These are phyloP conservation scores for Agroathelia rolfsii DNA, from an alignment of 1,284 basidiomycete species.

Conservation along the genomic window DNA sequence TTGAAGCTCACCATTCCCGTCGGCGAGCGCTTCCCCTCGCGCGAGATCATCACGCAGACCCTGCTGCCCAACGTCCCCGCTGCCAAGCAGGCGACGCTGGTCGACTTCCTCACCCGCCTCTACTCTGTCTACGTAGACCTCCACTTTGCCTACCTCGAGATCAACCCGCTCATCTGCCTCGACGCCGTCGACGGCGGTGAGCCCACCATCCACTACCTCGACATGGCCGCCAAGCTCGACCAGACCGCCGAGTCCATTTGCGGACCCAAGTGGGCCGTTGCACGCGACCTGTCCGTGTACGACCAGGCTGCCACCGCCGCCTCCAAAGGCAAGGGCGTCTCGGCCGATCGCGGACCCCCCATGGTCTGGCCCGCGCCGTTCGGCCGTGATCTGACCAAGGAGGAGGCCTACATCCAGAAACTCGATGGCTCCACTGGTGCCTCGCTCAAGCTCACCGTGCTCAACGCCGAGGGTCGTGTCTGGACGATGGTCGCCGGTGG, in stretches of 20 bases:
- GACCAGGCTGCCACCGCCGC: constrained; percentile 37
- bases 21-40: constrained; percentile 68
- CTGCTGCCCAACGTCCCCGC: constrained; percentile 76
- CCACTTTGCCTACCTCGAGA: constrained; percentile 98
- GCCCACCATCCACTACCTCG: constrained; percentile 89
- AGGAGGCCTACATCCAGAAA: constrained; percentile 99
- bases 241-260: constrained; percentile 97
- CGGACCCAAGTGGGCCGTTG: constrained; percentile 98
- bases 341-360: constrained; percentile 90
- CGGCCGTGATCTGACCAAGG: constrained; percentile 96
- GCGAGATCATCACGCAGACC: constrained; percentile 62
- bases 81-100: constrained; percentile 77
- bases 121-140: constrained; percentile 98
- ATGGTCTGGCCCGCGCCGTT: constrained; percentile 99
- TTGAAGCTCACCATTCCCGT: constrained; percentile 85
- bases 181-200: constrained; percentile 69
- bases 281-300: constrained; percentile 80
- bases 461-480: constrained; percentile 90
- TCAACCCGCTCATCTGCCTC: constrained; percentile 96
- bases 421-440: constrained; percentile 96
- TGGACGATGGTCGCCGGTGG: constrained; percentile 99
- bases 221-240: constrained; percentile 99
- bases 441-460: constrained; percentile 94
- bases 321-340: constrained; percentile 42
- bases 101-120: constrained; percentile 91